Conservation (phyloP, 768 basidiomycete species). For the Dendrothele bispora region DNA sequence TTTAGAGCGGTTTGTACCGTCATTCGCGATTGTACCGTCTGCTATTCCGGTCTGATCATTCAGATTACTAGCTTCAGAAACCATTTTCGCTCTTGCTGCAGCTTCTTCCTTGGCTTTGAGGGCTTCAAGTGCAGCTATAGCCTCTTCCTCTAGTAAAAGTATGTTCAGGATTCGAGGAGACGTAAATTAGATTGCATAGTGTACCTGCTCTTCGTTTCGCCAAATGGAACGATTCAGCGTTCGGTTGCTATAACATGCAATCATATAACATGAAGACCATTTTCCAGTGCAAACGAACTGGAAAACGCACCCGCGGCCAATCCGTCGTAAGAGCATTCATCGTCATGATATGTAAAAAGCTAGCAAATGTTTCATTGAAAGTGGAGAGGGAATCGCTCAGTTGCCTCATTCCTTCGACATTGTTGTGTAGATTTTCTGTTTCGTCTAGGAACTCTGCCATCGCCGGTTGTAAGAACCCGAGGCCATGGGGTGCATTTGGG, state of each 20-base stretch:
- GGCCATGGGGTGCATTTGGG: constrained; percentile 76
- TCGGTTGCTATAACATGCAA: constrained; percentile 47
- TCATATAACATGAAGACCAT: too few relatives aligned
- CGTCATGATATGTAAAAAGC: constrained; percentile 87
- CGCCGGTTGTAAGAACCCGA: constrained; percentile 83
- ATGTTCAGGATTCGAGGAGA: neutral
- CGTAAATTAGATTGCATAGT: constrained; percentile 8
- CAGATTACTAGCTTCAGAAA: constrained; percentile 18
- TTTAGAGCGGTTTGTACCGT: constrained; percentile 40
- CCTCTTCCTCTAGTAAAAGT: constrained; percentile 53
- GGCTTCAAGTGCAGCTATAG: constrained; percentile 54
- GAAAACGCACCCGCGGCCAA: constrained; percentile 86
- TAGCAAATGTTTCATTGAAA: constrained; percentile 93
- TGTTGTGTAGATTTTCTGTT: constrained; percentile 74
- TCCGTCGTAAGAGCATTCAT: constrained; percentile 96
- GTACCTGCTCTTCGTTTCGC: constrained; percentile 63
- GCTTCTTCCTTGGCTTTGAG: constrained; percentile 38
- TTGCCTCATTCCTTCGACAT: constrained; percentile 67
- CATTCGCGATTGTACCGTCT: constrained; percentile 42
- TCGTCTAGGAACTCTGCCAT: constrained; percentile 89
- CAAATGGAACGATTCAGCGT: constrained; percentile 55
- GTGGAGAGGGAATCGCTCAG: constrained; percentile 76
- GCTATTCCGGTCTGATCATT: constrained; percentile 21
- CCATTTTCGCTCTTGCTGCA: constrained; percentile 33
- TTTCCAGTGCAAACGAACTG: too few relatives aligned